Evolutionary conservation across 306 rosid genomes (phyloP).

Genomic region (Cucurbita ficifolia): DNA sequence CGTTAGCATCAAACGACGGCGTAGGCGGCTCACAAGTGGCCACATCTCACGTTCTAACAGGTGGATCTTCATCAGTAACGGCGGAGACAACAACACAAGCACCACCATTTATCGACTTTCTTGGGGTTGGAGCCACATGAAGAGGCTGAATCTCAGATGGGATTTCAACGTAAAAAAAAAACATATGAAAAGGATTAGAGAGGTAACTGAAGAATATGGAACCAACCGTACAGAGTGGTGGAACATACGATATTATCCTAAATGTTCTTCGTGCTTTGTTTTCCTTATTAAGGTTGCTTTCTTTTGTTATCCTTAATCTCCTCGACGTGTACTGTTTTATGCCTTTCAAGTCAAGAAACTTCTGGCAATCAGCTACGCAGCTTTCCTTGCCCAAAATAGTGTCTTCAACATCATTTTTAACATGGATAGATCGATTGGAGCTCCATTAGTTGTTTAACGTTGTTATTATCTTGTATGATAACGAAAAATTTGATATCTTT

Average conservation of each 20-base stretch:
- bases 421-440: too few relatives aligned
- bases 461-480: too few relatives aligned
- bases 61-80: background rate
- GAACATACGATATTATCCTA: background rate
- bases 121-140: constrained; percentile 94
- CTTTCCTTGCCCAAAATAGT: too few relatives aligned
- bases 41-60: constrained; percentile 3
- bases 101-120: constrained; percentile 81
- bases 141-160: background rate
- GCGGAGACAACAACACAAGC: constrained; percentile 4
- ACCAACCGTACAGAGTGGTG: background rate
- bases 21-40: constrained; percentile 22
- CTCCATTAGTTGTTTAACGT: too few relatives aligned
- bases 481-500: too few relatives aligned
- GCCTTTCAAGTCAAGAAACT: background rate
- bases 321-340: background rate
- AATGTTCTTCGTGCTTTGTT: background rate
- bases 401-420: too few relatives aligned
- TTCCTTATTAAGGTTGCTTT: background rate
- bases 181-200: background rate
- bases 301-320: background rate
- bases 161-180: too few relatives aligned
- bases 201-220: background rate
- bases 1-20: constrained; percentile 22
- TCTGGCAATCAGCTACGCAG: background rate